Percentiles rank a stretch among this genome's conserved stretches.
These are phyloP conservation scores for Kandelia obovata DNA, from an alignment of 345 rosid genomes.

Conservation along the genomic window DNA sequence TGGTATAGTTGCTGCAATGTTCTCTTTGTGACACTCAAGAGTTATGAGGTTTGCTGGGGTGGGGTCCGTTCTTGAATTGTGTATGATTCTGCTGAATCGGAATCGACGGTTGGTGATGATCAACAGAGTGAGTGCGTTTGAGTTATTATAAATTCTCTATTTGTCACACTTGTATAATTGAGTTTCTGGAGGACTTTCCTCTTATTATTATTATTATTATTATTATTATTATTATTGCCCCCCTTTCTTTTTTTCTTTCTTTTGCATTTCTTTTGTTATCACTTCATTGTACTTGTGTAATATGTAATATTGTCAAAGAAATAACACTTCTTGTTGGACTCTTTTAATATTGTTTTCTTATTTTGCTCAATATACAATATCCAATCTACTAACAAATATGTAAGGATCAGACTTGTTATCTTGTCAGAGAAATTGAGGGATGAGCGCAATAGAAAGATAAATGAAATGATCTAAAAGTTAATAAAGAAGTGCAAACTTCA, in stretches of 20 bases:
- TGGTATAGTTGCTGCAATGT: background rate
- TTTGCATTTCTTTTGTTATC: background rate
- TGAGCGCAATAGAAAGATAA: too few relatives aligned
- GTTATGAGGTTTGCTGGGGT: background rate
- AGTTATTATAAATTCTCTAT: conserved; percentile 11
- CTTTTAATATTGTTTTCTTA: too few relatives aligned
- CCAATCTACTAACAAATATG: too few relatives aligned
- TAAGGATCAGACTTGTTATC: too few relatives aligned
- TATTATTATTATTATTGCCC: too few relatives aligned
- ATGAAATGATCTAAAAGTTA: too few relatives aligned
- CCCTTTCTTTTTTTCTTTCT: background rate
- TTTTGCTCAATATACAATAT: too few relatives aligned
- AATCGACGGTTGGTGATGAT: background rate
- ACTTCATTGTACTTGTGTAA: background rate
- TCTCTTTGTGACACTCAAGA: conserved; percentile 6
- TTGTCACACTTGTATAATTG: background rate
- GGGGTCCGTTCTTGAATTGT: conserved; percentile 1
- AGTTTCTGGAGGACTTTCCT: conserved; percentile 4
- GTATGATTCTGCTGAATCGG: conserved; percentile 1
- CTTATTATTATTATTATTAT: background rate
- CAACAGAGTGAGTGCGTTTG: conserved; percentile 1
- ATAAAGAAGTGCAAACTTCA: too few relatives aligned
- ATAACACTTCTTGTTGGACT: too few relatives aligned
- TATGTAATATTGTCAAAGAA: background rate
- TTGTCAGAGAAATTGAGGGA: too few relatives aligned